Evolutionary conservation across 2,329 filamentous ascomycete species (phyloP), one percentile per base, ranked within the genome.

Genomic region (Fonsecaea erecta): DNA sequence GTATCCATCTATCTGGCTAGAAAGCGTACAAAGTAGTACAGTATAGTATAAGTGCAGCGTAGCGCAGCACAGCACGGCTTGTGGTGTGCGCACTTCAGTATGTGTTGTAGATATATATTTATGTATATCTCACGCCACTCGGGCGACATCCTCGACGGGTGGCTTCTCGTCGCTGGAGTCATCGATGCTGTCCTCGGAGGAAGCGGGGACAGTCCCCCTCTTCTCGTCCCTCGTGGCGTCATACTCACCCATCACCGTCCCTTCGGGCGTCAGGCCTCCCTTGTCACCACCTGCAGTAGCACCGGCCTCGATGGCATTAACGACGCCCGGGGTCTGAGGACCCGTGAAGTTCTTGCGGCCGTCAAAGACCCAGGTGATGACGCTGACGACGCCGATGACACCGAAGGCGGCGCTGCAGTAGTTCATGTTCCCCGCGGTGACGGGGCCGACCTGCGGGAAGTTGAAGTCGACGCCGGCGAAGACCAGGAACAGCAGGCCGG

Each of bases 401-500:
- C 84, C 84, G 32, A 86, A 81, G 0, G 84, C 84, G 0, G 85
- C 84, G 24, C 79, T 82, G 0, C 83, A 86, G 68, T 71, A 71
- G 46, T 71, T 87, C 84, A 86, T 87, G 37, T 84, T 84, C 28
- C 83, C 78, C 35, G 77, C 77, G 0, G 75, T 78, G n/a, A 87
- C 83, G 0, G 85, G 85, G 6, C 73, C 79, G 0, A 78, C 71
- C 0, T 77, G 80, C 0, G 85, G 84, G 62, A 86, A 84, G 63
- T 86, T 86, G 71, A 86, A 85, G 0, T 83, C 84, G 59, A 86
- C 82, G 28, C 80, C 81, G 2, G 82, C 81, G 62, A 86, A 86
- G 1, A 83, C 71, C 2, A 86, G 74, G 69, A 83, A 87, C 0
- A 82, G 51, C 4, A 86, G 78, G 0, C 84, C 84, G 18, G 84